Conservation (phyloP, 1,284 basidiomycete species). For the Cyathus pygmaeus region DNA sequence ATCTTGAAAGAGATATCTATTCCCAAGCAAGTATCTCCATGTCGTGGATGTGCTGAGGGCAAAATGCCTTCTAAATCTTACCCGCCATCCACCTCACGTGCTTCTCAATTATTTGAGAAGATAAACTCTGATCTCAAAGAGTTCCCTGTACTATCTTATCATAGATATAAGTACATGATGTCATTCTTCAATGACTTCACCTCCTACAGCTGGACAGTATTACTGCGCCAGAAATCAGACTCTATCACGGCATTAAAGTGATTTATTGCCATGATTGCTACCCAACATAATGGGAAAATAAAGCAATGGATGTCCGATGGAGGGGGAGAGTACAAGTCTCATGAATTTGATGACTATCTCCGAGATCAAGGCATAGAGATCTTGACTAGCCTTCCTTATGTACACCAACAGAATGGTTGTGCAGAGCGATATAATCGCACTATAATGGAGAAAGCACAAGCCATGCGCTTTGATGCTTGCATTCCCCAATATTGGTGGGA, state of each 20-base stretch:
- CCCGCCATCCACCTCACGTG: slow-evolving; percentile 1
- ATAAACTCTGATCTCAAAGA: slow-evolving; percentile 40
- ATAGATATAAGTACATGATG: neutral
- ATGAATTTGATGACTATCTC: slow-evolving; percentile 1
- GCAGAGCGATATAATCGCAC: neutral
- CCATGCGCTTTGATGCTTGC: no score
- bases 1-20: no score
- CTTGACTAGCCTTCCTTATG: neutral
- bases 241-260: neutral
- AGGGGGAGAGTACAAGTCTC: no score
- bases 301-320: no score
- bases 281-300: no score
- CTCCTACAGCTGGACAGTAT: neutral
- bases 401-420: neutral
- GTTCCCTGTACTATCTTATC: slow-evolving; percentile 5
- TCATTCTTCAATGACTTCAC: slow-evolving; percentile 1
- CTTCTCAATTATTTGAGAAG: slow-evolving; percentile 1
- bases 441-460: no score
- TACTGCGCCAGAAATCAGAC: neutral
- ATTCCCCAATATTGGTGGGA: no score
- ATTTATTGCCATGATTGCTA: no score
- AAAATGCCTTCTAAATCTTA: slow-evolving; percentile 1
- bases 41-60: neutral
- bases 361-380: slow-evolving; percentile 1
- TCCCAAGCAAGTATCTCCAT: neutral